Conservation (phyloP, 768 basidiomycete genomes). For the Lactifluus volemus region DNA sequence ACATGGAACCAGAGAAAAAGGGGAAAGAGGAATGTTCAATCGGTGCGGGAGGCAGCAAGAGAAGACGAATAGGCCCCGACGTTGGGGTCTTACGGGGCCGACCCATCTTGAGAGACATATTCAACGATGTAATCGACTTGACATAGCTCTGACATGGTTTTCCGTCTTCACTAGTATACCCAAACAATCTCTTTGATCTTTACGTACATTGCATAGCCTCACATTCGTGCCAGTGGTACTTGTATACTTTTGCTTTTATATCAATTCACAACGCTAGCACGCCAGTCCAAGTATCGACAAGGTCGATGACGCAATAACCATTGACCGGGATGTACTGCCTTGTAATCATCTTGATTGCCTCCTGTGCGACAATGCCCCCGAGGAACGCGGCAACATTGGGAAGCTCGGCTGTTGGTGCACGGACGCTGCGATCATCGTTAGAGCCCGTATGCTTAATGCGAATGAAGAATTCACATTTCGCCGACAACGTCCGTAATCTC, state of each 20-base stretch:
- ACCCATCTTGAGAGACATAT: constrained; percentile 52
- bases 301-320: constrained; percentile 77
- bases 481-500: constrained; percentile 54
- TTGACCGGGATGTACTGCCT: constrained; percentile 90
- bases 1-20: constrained; percentile 29
- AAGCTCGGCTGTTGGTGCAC: constrained; percentile 75
- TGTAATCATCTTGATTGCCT: constrained; percentile 95
- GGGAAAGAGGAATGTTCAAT: constrained; percentile 23
- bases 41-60: constrained; percentile 25
- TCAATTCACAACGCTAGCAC: constrained; percentile 26
- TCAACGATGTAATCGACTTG: constrained; percentile 32
- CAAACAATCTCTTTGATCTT: not conserved
- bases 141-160: not conserved
- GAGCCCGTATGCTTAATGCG: constrained; percentile 1
- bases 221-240: not conserved
- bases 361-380: constrained; percentile 92
- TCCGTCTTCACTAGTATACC: not conserved
- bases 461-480: constrained; percentile 49
- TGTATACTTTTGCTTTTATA: not conserved
- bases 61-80: constrained; percentile 29
- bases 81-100: constrained; percentile 45
- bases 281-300: constrained; percentile 74
- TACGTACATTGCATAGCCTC: not conserved
- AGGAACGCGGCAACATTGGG: constrained; percentile 92
- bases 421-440: constrained; percentile 43